Evolutionary conservation across 805 yeast genomes (phyloP).

Genomic region (Aciculoconidium aculeatum): DNA sequence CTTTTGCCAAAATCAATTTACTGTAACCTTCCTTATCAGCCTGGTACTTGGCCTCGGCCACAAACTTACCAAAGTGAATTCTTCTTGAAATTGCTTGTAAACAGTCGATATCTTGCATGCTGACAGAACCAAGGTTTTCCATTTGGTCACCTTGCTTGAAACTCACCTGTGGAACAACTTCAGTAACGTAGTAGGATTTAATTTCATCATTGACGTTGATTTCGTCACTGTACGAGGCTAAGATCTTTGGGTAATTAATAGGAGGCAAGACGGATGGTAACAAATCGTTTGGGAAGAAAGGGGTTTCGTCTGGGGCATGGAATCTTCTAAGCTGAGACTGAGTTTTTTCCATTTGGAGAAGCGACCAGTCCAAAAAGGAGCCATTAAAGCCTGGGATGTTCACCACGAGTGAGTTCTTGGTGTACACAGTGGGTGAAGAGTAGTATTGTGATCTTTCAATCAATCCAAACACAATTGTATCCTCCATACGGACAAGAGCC

Average conservation of each 20-base stretch:
- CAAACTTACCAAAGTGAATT: slow-evolving; percentile 95
- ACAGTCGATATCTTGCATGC: slow-evolving; percentile 77
- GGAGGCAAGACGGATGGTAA: slow-evolving; percentile 75
- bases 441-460: slow-evolving; percentile 91
- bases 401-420: slow-evolving; percentile 40
- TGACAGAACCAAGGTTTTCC: slow-evolving; percentile 85
- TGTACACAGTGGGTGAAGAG: slow-evolving; percentile 70
- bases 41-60: slow-evolving; percentile 89
- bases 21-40: slow-evolving; percentile 59
- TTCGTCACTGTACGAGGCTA: slow-evolving; percentile 70
- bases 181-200: slow-evolving; percentile 56
- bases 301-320: slow-evolving; percentile 90
- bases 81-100: slow-evolving; percentile 86
- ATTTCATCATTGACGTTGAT: slow-evolving; percentile 73
- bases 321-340: slow-evolving; percentile 77
- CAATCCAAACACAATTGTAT: slow-evolving; percentile 85
- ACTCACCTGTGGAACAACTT: slow-evolving; percentile 72
- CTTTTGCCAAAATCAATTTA: slow-evolving; percentile 57
- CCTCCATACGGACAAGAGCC: slow-evolving; percentile 89
- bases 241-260: slow-evolving; percentile 67
- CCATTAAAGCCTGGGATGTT: slow-evolving; percentile 67
- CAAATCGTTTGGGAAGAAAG: slow-evolving; percentile 72
- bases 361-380: slow-evolving; percentile 82
- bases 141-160: slow-evolving; percentile 64
- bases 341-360: slow-evolving; percentile 62